Percentiles rank a stretch among this genome's conserved stretches.
These are phyloP conservation scores for Elongisporangium anandrum DNA, from an alignment of 352 stramenopile species.

Conservation along the genomic window DNA sequence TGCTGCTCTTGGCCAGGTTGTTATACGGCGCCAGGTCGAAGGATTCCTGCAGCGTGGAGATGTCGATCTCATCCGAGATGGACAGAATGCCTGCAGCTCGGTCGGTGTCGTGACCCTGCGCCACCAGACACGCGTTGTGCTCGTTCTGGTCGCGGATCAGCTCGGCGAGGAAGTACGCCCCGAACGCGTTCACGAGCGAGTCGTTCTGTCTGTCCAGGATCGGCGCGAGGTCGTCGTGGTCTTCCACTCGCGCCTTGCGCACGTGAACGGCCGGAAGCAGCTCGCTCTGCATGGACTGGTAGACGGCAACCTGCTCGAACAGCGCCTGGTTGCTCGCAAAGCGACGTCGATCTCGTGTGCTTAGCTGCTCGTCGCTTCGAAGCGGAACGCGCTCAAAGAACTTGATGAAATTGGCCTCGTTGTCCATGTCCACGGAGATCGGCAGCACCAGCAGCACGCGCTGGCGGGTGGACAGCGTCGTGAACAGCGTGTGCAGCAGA, in stretches of 20 bases:
- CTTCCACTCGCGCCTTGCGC: slow-evolving; percentile 66
- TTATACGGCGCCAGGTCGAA: slow-evolving; percentile 84
- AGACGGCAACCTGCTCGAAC: slow-evolving; percentile 45
- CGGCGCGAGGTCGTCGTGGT: slow-evolving; percentile 76
- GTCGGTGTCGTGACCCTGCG: slow-evolving; percentile 28
- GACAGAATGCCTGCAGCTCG: slow-evolving; percentile 75
- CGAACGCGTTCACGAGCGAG: slow-evolving; percentile 66
- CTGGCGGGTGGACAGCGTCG: slow-evolving; percentile 30
- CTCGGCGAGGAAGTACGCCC: slow-evolving; percentile 91
- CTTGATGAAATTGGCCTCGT: slow-evolving; percentile 48
- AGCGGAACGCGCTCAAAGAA: slow-evolving; percentile 38
- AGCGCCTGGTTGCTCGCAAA: slow-evolving; percentile 30
- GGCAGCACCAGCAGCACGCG: slow-evolving; percentile 52
- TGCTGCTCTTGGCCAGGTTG: slow-evolving; percentile 51
- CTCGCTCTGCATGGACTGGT: slow-evolving; percentile 28
- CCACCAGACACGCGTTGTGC: slow-evolving; percentile 80
- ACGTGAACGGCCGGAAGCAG: slow-evolving; percentile 49
- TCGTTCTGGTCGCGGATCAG: slow-evolving; percentile 88
- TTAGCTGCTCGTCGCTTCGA: slow-evolving; percentile 8
- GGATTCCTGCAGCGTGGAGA: slow-evolving; percentile 71
- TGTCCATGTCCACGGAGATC: slow-evolving; percentile 35
- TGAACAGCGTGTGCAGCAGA: slow-evolving; percentile 50
- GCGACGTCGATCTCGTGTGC: slow-evolving; percentile 6
- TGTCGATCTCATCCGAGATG: slow-evolving; percentile 81
- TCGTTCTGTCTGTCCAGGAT: slow-evolving; percentile 62